These are phyloP conservation scores for Cystobasidium pallidum DNA, from an alignment of 1,284 basidiomycete genomes.

Conservation along the genomic window DNA sequence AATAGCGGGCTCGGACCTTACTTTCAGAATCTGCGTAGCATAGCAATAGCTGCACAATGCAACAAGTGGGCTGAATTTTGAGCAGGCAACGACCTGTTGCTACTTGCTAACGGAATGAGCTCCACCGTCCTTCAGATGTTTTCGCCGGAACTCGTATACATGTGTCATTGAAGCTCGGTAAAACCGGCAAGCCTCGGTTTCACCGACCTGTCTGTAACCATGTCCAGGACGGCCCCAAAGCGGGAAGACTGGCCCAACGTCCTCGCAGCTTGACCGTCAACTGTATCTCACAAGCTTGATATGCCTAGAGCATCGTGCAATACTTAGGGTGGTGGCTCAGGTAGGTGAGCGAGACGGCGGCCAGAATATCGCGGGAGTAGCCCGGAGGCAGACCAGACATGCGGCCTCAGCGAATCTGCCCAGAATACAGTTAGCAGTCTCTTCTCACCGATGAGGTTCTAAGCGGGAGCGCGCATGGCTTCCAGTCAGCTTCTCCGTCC, in stretches of 20 bases:
- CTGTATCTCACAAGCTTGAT: constrained; percentile 92
- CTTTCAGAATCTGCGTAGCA: too few relatives aligned
- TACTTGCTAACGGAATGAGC: too few relatives aligned
- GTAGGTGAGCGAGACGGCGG: constrained; percentile 83
- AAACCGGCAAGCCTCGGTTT: background rate
- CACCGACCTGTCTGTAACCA: constrained; percentile 97
- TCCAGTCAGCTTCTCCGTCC: background rate
- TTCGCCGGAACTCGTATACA: too few relatives aligned
- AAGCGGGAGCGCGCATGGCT: background rate
- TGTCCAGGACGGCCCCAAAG: constrained; percentile 97
- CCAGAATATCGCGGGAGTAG: constrained; percentile 87
- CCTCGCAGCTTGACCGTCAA: constrained; percentile 93
- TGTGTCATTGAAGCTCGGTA: too few relatives aligned
- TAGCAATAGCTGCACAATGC: too few relatives aligned
- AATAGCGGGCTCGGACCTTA: background rate
- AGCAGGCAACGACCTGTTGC: too few relatives aligned
- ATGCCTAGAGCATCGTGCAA: constrained; percentile 88
- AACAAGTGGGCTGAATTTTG: too few relatives aligned
- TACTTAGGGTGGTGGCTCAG: constrained; percentile 92
- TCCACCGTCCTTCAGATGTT: too few relatives aligned
- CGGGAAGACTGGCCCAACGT: constrained; percentile 86
- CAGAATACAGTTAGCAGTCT: background rate
- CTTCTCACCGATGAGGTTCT: constrained; percentile 83
- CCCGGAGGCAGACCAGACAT: constrained; percentile 61
- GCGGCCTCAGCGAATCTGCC: background rate